Evolutionary conservation across 2,329 filamentous ascomycete genomes (phyloP).

Genomic region (Fusarium annulatum): DNA sequence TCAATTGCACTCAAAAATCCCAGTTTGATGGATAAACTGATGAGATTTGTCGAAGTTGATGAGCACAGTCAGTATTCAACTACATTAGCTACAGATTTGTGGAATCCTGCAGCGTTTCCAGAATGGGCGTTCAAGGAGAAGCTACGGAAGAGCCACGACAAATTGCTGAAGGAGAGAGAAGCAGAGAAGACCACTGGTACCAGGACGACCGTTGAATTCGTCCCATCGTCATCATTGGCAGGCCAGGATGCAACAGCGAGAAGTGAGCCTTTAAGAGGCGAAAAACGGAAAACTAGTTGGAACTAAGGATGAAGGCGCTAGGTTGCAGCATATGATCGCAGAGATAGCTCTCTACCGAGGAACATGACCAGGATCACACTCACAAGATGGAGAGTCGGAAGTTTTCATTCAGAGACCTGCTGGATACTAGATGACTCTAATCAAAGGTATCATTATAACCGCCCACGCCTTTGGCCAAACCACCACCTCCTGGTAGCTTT

Average conservation of each 20-base stretch:
- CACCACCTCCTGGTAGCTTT: slow-evolving; percentile 16
- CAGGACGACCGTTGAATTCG: slow-evolving; percentile 61
- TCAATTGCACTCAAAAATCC: slow-evolving; percentile 78
- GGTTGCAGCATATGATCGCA: not conserved
- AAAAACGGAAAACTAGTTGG: slow-evolving; percentile 52
- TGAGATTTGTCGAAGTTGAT: slow-evolving; percentile 70
- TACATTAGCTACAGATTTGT: slow-evolving; percentile 65
- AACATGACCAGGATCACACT: slow-evolving; percentile 7
- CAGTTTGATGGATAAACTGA: slow-evolving; percentile 75
- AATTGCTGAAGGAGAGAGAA: slow-evolving; percentile 57
- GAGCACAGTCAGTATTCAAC: slow-evolving; percentile 72
- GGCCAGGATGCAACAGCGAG: slow-evolving; percentile 34
- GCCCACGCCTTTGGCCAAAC: slow-evolving; percentile 38
- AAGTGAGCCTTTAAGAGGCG: slow-evolving; percentile 43
- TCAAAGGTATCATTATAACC: slow-evolving; percentile 49
- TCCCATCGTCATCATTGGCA: slow-evolving; percentile 47
- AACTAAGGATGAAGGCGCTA: slow-evolving; percentile 32
- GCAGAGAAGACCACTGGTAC: slow-evolving; percentile 56
- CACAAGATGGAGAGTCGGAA: slow-evolving; percentile 15
- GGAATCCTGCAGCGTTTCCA: slow-evolving; percentile 68
- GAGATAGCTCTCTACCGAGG: not conserved
- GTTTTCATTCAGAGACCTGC: slow-evolving; percentile 26
- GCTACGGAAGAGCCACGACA: slow-evolving; percentile 62
- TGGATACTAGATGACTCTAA: slow-evolving; percentile 30
- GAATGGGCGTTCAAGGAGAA: slow-evolving; percentile 63